Percentiles rank a stretch among this genome's conserved stretches.
phyloP scores from a whole-genome alignment of 106 monocot species.

The Posidonia australis region DNA sequence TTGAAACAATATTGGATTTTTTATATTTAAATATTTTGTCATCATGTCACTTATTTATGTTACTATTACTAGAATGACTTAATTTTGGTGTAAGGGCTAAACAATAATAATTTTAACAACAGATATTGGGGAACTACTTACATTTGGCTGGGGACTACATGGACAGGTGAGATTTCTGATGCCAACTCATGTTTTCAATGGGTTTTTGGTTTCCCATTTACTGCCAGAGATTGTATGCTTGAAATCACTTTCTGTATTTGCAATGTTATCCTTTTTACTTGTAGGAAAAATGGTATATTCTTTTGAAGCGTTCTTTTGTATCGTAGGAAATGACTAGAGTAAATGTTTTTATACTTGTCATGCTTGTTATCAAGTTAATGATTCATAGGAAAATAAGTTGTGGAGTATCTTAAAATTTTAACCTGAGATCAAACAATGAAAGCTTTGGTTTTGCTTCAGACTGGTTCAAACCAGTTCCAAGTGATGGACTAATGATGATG shows the following conservation, averaged over 20 bases:
- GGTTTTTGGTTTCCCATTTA: background rate
- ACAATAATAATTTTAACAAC: constrained; percentile 1
- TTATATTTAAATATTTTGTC: background rate
- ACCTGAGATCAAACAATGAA: no score
- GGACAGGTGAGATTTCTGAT: constrained; percentile 62
- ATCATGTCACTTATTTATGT: no score
- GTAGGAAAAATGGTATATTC: background rate
- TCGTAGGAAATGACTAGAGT: no score
- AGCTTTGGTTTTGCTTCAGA: no score
- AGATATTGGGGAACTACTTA: constrained; percentile 85
- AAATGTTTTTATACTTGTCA: no score
- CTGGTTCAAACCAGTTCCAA: no score
- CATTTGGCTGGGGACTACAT: constrained; percentile 98
- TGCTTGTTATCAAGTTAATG: no score
- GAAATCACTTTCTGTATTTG: background rate
- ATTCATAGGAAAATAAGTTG: no score
- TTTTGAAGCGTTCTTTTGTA: no score
- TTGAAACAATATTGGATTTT: no score
- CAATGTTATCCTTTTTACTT: background rate
- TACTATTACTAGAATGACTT: background rate
- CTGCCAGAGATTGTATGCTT: background rate
- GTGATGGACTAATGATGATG: no score
- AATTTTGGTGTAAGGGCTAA: background rate
- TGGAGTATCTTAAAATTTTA: no score
- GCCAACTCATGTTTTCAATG: background rate